These are phyloP conservation scores for Gaeumannomyces tritici DNA, from an alignment of 2,329 filamentous ascomycete genomes.

Conservation along the genomic window DNA sequence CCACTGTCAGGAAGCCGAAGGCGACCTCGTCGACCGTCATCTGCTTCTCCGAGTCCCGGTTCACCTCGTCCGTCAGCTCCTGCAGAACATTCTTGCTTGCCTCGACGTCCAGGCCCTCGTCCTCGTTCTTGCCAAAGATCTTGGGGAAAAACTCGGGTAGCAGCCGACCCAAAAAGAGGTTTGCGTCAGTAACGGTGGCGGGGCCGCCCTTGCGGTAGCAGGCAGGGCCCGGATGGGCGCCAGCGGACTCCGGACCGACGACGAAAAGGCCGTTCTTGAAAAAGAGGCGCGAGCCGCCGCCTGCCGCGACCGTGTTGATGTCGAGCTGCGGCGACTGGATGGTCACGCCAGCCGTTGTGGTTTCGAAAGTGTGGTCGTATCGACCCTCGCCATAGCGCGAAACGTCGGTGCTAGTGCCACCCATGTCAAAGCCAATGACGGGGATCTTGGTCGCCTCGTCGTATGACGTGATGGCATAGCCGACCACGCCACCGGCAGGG, in stretches of 20 bases:
- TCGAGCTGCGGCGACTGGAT: constrained; percentile 88
- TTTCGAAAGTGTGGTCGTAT: constrained; percentile 91
- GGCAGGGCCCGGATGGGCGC: constrained; percentile 56
- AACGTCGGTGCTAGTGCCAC: constrained; percentile 85
- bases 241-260: constrained; percentile 58
- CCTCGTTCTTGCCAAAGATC: constrained; percentile 58
- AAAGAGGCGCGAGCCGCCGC: constrained; percentile 76
- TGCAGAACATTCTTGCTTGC: constrained; percentile 57
- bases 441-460: constrained; percentile 73
- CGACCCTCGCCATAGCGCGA: constrained; percentile 76
- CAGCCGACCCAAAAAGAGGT: constrained; percentile 49
- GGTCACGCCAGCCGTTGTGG: constrained; percentile 86
- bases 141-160: constrained; percentile 54
- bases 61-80: constrained; percentile 68
- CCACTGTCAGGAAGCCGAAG: constrained; percentile 66
- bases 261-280: constrained; percentile 65
- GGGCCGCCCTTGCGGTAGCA: constrained; percentile 59
- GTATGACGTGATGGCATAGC: constrained; percentile 85
- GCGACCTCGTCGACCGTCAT: constrained; percentile 79
- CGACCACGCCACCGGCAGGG: constrained; percentile 86
- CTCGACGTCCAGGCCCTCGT: constrained; percentile 31
- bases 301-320: constrained; percentile 91
- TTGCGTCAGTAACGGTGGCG: constrained; percentile 58
- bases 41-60: constrained; percentile 58
- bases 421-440: constrained; percentile 95